Base-by-base conservation (phyloP, 306 rosid species). In the Cicer bijugum region DNA sequence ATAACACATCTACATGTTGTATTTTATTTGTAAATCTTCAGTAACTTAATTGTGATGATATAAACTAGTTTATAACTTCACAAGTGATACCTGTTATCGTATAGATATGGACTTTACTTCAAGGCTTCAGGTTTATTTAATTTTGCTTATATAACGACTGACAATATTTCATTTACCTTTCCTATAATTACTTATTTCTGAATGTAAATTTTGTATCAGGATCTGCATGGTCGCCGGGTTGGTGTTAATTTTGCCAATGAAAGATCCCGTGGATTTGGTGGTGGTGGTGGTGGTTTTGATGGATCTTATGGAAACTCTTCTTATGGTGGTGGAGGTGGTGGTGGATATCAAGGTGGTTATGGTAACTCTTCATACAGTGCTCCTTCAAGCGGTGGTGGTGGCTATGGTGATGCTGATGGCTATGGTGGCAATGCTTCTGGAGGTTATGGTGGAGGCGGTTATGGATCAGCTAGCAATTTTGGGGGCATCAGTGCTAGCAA, bases 231-330 rank as follows among this genome's bases (percentile, higher is more conserved):
- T 59, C 99, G 97, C 51, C 78, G 15, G 2, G 82, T 95, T 33
- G 88, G 86, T 83, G 96, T 95, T 70, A 89, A 89, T 53, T 95
- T 86, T 82, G 97, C 99, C 14, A 92, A 65, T 57, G 97, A 95
- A 1, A 90, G 86, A 85, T 45, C 84, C 53, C 93, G 84, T 33
- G 84, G 87, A 15, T 71, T 6, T 35, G 87, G 89, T 38, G 75
- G 75, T 12, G 55, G 65, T 9, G 82, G 81, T 0, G 84, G 86
- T 8, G 84, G 82, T 45, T 76, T 61, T 23, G 86, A 72, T 44
- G 87, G 88, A 63, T 69, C 83, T 38, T 62, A 50, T 46, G 72
- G 75, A 14, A 81, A 20, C 33, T 12, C 56, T 57, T 39, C 68
- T 33, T 67, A 73, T 68, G 77, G 52, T 2, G 70, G 37, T 64